Evolutionary conservation across 345 rosid species (phyloP).

Genomic region (Crucihimalaya himalaica): DNA sequence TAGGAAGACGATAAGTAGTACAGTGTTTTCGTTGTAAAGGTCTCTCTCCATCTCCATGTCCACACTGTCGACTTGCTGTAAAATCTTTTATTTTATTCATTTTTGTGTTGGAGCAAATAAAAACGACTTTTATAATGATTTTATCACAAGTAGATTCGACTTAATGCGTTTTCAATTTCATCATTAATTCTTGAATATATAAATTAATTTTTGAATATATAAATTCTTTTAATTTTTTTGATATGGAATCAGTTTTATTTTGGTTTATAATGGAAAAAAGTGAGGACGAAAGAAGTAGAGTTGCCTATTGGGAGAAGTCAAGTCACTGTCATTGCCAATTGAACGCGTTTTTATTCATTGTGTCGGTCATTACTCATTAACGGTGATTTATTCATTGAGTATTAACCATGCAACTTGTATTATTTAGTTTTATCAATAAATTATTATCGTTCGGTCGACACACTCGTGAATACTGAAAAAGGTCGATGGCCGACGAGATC

Average conservation of each 20-base stretch:
- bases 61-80: slow-evolving; percentile 38
- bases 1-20: slow-evolving; percentile 22
- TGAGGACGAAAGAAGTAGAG: not conserved
- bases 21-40: slow-evolving; percentile 31
- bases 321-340: slow-evolving; percentile 12
- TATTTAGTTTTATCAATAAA: not conserved
- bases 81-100: not conserved
- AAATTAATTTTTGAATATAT: not conserved
- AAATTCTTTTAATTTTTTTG: not conserved
- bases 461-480: not conserved
- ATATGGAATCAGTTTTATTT: not conserved
- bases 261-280: not conserved
- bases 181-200: not conserved
- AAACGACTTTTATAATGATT: not conserved
- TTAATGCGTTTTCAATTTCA: not conserved
- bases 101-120: too few relatives aligned
- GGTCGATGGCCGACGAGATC: slow-evolving; percentile 12
- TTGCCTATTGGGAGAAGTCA: slow-evolving; percentile 10
- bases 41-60: slow-evolving; percentile 24
- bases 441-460: not conserved
- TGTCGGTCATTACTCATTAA: slow-evolving; percentile 30
- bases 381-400: not conserved
- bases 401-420: slow-evolving; percentile 7
- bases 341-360: slow-evolving; percentile 23
- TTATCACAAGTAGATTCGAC: not conserved